A percentile compares a stretch with the other conserved stretches of the same genome.
phyloP scores from a whole-genome alignment of 2,329 filamentous ascomycete species.

The Colletotrichum cereale region DNA sequence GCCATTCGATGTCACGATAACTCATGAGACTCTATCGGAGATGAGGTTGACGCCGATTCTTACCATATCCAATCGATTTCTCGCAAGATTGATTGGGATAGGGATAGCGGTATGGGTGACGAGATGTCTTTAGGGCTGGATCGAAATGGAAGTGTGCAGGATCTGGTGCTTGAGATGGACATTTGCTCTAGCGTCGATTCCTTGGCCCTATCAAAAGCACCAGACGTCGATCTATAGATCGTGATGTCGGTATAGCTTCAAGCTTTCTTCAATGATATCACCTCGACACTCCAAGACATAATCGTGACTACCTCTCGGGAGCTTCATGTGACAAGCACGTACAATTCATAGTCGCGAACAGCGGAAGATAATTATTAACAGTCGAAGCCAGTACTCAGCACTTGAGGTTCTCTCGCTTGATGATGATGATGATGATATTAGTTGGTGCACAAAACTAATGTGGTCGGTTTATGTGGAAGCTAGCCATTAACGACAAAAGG shows the following conservation, averaged over 20 bases:
- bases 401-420: too few relatives aligned
- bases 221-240: slow-evolving; percentile 4
- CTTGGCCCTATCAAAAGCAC: not conserved
- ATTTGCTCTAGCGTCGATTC: not conserved
- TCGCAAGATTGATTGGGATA: not conserved
- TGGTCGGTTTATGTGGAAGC: not conserved
- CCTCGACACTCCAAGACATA: too few relatives aligned
- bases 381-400: not conserved
- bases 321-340: not conserved
- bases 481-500: not conserved
- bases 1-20: slow-evolving; percentile 14
- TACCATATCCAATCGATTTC: slow-evolving; percentile 1
- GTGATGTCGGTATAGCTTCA: not conserved
- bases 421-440: not conserved
- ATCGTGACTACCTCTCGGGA: rapidly evolving
- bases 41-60: not conserved
- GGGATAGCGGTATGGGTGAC: not conserved
- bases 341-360: not conserved
- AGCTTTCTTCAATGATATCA: too few relatives aligned
- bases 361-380: not conserved
- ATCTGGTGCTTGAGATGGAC: slow-evolving; percentile 15
- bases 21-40: not conserved
- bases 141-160: slow-evolving; percentile 36
- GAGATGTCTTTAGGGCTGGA: slow-evolving; percentile 21
- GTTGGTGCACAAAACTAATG: not conserved